These are phyloP conservation scores for Pseudonitzschia pungens DNA, from an alignment of 108 stramenopile species.

Conservation along the genomic window DNA sequence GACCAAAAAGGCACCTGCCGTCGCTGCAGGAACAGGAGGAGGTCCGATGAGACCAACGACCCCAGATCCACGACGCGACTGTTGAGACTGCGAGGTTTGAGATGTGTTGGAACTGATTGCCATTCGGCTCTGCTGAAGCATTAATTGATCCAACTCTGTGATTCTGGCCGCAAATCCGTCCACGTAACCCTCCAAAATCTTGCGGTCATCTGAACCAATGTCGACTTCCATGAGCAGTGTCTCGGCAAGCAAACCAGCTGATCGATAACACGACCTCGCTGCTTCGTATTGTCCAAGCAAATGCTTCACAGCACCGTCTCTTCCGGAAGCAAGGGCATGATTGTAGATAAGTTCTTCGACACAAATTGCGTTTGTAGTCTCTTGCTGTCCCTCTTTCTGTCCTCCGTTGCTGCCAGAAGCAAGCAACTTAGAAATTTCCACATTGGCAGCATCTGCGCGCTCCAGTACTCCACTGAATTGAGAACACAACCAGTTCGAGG, in stretches of 20 bases:
- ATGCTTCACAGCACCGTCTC: constrained; percentile 86
- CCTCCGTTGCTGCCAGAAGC: constrained; percentile 9
- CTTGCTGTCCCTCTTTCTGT: constrained; percentile 1
- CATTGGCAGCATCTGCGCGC: constrained; percentile 77
- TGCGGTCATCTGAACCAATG: constrained; percentile 67
- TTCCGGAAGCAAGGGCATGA: constrained; percentile 76
- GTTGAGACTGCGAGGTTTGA: constrained; percentile 2
- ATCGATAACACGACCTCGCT: constrained; percentile 79
- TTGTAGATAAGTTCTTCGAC: constrained; percentile 88
- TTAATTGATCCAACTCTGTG: constrained; percentile 68
- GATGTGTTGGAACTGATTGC: constrained; percentile 16
- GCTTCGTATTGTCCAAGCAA: constrained; percentile 80
- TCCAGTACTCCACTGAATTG: constrained; percentile 86
- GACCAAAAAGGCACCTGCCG: constrained; percentile 6
- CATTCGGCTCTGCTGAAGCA: constrained; percentile 60
- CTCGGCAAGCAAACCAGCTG: constrained; percentile 82
- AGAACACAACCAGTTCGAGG: constrained; percentile 65
- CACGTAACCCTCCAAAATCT: constrained; percentile 76
- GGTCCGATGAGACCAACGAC: constrained; percentile 46
- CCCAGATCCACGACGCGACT: constrained; percentile 27
- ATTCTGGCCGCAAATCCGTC: constrained; percentile 84
- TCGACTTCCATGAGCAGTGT: constrained; percentile 85
- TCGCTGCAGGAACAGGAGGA: constrained; percentile 6
- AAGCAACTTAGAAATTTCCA: constrained; percentile 65
- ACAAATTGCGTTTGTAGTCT: constrained; percentile 19